Conservation (phyloP, 169 alveolate genomes). For the Eimeria praecox region DNA sequence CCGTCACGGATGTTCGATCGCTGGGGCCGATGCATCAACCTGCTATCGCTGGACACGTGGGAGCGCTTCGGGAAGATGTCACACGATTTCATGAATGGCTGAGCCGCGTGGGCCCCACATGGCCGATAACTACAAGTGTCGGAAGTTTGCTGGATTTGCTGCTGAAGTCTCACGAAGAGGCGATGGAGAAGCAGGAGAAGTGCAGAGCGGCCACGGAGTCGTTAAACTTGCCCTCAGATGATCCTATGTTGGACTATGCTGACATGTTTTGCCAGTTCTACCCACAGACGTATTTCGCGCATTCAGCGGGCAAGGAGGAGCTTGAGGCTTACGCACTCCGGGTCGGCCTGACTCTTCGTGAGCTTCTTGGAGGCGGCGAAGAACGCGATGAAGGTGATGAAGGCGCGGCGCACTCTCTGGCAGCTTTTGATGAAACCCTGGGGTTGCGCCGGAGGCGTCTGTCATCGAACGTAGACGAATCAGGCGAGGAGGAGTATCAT, state of each 20-base stretch:
- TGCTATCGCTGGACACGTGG: conserved; percentile 32
- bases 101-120: conserved; percentile 31
- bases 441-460: conserved; percentile 32
- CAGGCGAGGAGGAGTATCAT: background rate
- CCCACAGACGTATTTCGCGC: conserved; percentile 28
- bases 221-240: background rate
- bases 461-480: background rate
- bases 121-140: conserved; percentile 35
- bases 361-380: background rate
- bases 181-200: background rate
- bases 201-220: conserved; percentile 22
- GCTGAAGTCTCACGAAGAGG: conserved; percentile 6
- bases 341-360: background rate
- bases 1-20: background rate
- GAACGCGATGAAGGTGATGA: background rate
- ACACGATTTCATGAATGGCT: conserved; percentile 31
- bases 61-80: conserved; percentile 37
- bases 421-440: background rate
- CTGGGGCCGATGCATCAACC: conserved; percentile 55
- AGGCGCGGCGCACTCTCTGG: background rate
- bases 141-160: background rate
- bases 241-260: conserved; percentile 15
- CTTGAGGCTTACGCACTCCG: conserved; percentile 18
- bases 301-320: conserved; percentile 16
- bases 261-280: conserved; percentile 10